These are phyloP conservation scores for Phytophthora foliorum DNA, from an alignment of 352 stramenopile species.

Conservation along the genomic window DNA sequence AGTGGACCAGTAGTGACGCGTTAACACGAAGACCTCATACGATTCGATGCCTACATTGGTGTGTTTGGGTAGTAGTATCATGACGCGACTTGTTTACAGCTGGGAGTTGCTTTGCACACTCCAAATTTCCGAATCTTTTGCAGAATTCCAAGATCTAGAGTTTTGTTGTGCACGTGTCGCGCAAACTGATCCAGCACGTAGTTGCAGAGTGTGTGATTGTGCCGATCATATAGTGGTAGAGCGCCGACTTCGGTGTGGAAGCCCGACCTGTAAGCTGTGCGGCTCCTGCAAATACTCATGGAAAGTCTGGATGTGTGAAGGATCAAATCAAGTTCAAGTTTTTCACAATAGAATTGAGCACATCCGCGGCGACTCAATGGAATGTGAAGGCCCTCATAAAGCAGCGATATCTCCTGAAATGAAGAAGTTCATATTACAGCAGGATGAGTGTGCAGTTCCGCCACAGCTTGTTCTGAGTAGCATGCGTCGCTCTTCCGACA, in stretches of 20 bases:
- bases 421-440: slow-evolving; percentile 21
- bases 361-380: neutral
- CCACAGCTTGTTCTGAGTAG: slow-evolving; percentile 12
- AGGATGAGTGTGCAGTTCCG: slow-evolving; percentile 17
- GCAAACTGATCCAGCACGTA: slow-evolving; percentile 4
- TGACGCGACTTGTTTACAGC: neutral
- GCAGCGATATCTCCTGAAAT: neutral
- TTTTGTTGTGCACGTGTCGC: slow-evolving; percentile 2
- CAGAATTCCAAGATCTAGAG: slow-evolving; percentile 7
- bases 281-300: neutral
- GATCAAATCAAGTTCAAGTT: neutral
- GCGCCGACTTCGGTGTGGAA: neutral
- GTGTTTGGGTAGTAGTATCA: neutral
- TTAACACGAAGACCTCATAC: no score
- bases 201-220: neutral
- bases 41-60: no score
- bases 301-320: slow-evolving; percentile 4
- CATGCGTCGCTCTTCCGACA: slow-evolving; percentile 5
- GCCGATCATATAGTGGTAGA: slow-evolving; percentile 8
- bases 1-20: neutral
- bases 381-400: slow-evolving; percentile 4
- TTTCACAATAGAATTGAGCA: slow-evolving; percentile 11
- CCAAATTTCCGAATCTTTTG: neutral
- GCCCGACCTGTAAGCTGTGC: slow-evolving; percentile 7
- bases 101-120: neutral